phyloP scores from a whole-genome alignment of 495 filamentous ascomycete species.

The Penicillium flavigenum region DNA sequence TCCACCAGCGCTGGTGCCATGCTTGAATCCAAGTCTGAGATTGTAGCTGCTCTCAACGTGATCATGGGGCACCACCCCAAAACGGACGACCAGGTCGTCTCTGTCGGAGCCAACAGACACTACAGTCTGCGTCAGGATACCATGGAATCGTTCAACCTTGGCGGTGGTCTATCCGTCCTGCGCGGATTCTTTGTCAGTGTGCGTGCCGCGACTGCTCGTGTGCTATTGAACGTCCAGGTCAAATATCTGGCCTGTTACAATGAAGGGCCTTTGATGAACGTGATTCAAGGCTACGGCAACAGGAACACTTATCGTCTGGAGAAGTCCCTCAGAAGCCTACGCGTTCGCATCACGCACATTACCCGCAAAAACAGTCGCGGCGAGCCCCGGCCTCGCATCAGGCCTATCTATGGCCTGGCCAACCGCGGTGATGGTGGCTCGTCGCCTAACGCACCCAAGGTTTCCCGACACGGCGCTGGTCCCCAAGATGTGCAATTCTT shows the following conservation, averaged over 20 bases:
- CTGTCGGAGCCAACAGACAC: conserved; percentile 43
- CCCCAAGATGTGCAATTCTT: conserved; percentile 51
- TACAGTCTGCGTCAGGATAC: conserved; percentile 29
- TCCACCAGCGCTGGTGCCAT: conserved; percentile 44
- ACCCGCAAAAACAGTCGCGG: conserved; percentile 38
- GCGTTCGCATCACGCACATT: conserved; percentile 42
- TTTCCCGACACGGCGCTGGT: conserved; percentile 37
- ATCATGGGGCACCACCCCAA: conserved; percentile 45
- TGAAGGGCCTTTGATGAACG: conserved; percentile 27
- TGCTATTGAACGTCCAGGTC: conserved; percentile 61
- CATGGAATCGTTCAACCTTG: conserved; percentile 35
- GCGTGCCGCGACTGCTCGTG: conserved; percentile 60
- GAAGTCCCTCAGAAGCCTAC: conserved; percentile 47
- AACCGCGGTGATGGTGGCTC: conserved; percentile 35
- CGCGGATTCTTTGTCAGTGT: conserved; percentile 70
- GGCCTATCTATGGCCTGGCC: conserved; percentile 50
- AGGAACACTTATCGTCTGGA: conserved; percentile 30
- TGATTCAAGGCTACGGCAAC: conserved; percentile 26
- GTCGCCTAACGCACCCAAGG: conserved; percentile 32
- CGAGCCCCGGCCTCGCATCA: conserved; percentile 34
- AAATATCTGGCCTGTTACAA: conserved; percentile 46
- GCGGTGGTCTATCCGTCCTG: conserved; percentile 48
- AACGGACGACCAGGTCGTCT: conserved; percentile 31
- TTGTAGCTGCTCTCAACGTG: conserved; percentile 56
- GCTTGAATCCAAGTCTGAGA: conserved; percentile 39